These are phyloP conservation scores for Rosa chinensis DNA, from an alignment of 306 rosid genomes.

Conservation along the genomic window DNA sequence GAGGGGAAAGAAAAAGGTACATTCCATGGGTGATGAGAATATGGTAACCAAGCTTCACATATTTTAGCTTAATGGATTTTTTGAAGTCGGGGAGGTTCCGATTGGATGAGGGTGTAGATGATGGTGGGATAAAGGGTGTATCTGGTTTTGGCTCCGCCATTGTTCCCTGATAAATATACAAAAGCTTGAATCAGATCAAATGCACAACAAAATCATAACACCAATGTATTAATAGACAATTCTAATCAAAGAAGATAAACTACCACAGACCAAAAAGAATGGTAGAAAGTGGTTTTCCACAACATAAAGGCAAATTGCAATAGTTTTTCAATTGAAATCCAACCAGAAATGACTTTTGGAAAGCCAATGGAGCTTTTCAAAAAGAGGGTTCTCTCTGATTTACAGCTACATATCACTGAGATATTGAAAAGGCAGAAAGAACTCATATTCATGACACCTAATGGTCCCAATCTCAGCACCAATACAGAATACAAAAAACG, in stretches of 20 bases:
- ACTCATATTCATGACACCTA: not conserved
- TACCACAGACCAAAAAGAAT: not conserved
- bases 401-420: slow-evolving; percentile 15
- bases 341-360: not conserved
- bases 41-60: slow-evolving; percentile 91
- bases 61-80: slow-evolving; percentile 72
- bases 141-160: slow-evolving; percentile 56
- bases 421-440: slow-evolving; percentile 13
- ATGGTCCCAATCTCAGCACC: not conserved
- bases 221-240: not conserved
- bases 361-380: not conserved
- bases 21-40: slow-evolving; percentile 84
- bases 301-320: not conserved
- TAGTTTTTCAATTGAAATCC: not conserved
- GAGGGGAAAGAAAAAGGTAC: slow-evolving; percentile 76
- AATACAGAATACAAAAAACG: not conserved
- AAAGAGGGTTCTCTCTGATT: slow-evolving; percentile 13
- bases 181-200: slow-evolving; percentile 14
- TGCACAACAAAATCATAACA: slow-evolving; percentile 7
- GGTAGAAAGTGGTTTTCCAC: not conserved
- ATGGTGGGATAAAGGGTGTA: slow-evolving; percentile 47
- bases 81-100: slow-evolving; percentile 84
- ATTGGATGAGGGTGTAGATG: slow-evolving; percentile 34
- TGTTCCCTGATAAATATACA: slow-evolving; percentile 44
- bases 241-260: slow-evolving; percentile 1